Evolutionary conservation across 2,329 filamentous ascomycete genomes (phyloP), one percentile per base, ranked within the genome.

Genomic region (Chrysoporthe cubensis): DNA sequence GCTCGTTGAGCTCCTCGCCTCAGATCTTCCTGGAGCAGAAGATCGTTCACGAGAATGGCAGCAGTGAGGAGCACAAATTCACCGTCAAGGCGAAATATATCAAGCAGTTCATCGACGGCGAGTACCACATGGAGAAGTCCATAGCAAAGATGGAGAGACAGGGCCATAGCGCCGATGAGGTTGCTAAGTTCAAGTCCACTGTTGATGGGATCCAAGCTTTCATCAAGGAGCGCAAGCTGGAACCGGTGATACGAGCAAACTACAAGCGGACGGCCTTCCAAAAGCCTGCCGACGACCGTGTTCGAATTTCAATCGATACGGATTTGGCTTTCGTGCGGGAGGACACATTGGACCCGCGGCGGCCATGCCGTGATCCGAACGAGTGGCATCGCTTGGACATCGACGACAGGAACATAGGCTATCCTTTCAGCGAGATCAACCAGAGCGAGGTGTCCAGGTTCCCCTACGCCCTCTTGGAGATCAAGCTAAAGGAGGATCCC

Each of bases 201-300:
- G 91, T 95, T 18, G 83, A 89, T 59, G 88, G 90, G 69, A 92
- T 98, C 52, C 93, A 97, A 77, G 82, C 84, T 0, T 95, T 97
- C 74, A 89, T 97, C 76, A 87, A 88, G 74, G 85, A 91, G 60
- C 88, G 92, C 74, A 86, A 91, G 66, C 83, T 99, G 18, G 88
- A 95, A 76, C 96, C 96, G 5, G 87, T 97, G 43, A 79, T 99
- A 64, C 89, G 96, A 62, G 96, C 96, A 71, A 97, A 97, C 80
- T 98, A 98, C 78, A 92, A 90, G 50, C 91, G 96, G 70, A 97
- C 94, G 0, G 96, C 96, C 0, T 99, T 98, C 82, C 96, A 99
- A 79, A 97, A 97, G 72, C 96, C 96, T 6, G 89, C 92, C 16
- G 94, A 99, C 76, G 90, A 96, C 78, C 91, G 92, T 26, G 90